Evolutionary conservation across 176 grass and related monocot genomes (phyloP).

Genomic region (Otatea glauca): DNA sequence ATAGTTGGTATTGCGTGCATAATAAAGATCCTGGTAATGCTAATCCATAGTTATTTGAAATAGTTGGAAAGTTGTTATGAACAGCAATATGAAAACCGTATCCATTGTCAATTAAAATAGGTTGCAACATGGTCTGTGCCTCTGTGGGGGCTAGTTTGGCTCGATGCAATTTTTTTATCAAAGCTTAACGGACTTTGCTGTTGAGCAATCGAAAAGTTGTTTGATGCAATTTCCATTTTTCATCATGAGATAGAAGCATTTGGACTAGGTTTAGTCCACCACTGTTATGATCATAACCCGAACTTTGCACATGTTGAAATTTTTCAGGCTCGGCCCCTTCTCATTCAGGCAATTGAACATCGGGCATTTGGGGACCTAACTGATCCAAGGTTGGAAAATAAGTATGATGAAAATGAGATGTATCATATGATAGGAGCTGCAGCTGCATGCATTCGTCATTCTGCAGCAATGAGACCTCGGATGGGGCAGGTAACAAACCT

Average conservation of each 20-base stretch:
- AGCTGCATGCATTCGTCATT: slow-evolving; percentile 91
- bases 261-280: not conserved
- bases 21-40: not conserved
- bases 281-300: slow-evolving; percentile 15
- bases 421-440: slow-evolving; percentile 88
- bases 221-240: not conserved
- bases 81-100: slow-evolving; percentile 3
- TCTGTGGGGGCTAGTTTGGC: not conserved
- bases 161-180: not conserved
- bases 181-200: not conserved
- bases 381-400: slow-evolving; percentile 78
- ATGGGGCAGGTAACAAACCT: slow-evolving; percentile 83
- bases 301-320: slow-evolving; percentile 34
- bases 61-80: slow-evolving; percentile 8
- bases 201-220: not conserved
- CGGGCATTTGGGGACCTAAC: slow-evolving; percentile 69
- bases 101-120: not conserved
- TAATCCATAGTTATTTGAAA: slow-evolving; percentile 25
- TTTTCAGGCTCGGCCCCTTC: slow-evolving; percentile 75
- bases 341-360: slow-evolving; percentile 71
- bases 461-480: slow-evolving; percentile 80
- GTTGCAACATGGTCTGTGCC: not conserved
- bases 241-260: not conserved
- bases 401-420: slow-evolving; percentile 73
- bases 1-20: not conserved